Conservation (phyloP, 2,329 filamentous ascomycete species). For the Coniella vitis region DNA sequence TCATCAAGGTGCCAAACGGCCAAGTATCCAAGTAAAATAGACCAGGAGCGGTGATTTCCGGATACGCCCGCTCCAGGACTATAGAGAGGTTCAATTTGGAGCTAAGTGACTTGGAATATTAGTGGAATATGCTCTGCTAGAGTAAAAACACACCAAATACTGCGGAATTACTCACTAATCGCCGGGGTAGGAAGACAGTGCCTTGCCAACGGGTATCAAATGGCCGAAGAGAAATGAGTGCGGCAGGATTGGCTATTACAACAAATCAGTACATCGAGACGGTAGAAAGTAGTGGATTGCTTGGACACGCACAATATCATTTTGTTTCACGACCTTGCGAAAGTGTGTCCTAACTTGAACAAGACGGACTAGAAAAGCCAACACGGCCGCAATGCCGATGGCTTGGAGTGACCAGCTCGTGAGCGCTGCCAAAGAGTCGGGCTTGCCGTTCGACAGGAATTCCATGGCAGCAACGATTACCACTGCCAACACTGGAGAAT, state of each 20-base stretch:
- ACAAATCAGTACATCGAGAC: too few relatives aligned
- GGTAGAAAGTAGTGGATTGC: too few relatives aligned
- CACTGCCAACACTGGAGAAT: too few relatives aligned
- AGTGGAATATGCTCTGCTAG: too few relatives aligned
- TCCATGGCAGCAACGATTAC: too few relatives aligned
- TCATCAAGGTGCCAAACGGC: constrained; percentile 28
- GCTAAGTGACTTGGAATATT: too few relatives aligned
- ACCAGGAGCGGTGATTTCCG: constrained; percentile 23
- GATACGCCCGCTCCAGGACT: constrained; percentile 20
- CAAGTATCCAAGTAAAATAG: constrained; percentile 31
- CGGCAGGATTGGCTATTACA: constrained; percentile 27
- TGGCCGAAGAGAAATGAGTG: constrained; percentile 30
- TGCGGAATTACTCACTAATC: not conserved
- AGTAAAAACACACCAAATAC: too few relatives aligned
- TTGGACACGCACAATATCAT: constrained; percentile 1
- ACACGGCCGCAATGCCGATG: not conserved
- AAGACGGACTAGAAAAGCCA: not conserved
- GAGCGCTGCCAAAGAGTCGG: not conserved
- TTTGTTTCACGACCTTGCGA: not conserved
- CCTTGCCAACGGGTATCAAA: not conserved
- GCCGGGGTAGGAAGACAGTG: not conserved
- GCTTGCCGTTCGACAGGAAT: not conserved
- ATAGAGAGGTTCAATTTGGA: not conserved
- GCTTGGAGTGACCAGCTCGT: not conserved
- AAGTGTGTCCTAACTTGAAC: not conserved